Conservation (phyloP, 129 eudicot species). For the Logfia minima region DNA sequence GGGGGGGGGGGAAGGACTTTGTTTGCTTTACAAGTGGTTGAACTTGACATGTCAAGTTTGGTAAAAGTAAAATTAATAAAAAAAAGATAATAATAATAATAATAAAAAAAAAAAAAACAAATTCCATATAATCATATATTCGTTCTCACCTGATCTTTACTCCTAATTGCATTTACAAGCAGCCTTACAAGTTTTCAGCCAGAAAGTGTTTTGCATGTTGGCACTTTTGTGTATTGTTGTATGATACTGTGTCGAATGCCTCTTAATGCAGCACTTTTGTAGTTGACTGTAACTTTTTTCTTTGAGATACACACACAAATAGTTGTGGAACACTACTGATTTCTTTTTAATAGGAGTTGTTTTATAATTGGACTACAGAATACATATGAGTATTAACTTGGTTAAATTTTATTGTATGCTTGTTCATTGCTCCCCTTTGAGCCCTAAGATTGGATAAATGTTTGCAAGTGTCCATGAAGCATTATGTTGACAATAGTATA, state of each 20-base stretch:
- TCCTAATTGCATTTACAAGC: slow-evolving; percentile 1
- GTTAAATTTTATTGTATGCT: background rate
- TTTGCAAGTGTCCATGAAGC: background rate
- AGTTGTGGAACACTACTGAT: background rate
- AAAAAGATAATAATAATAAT: too few species aligned
- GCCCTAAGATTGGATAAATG: slow-evolving; percentile 8
- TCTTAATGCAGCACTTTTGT: slow-evolving; percentile 7
- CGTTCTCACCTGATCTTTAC: background rate
- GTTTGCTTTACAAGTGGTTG: slow-evolving; percentile 13
- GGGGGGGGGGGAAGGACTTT: too few species aligned
- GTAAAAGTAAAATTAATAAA: background rate
- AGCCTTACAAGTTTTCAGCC: background rate
- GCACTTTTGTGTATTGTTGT: background rate
- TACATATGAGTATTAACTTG: background rate
- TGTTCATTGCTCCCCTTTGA: slow-evolving; percentile 15
- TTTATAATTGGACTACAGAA: background rate
- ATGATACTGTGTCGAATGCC: slow-evolving; percentile 7
- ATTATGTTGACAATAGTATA: slow-evolving; percentile 20
- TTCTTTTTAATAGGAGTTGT: background rate
- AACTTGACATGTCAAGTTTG: slow-evolving; percentile 11
- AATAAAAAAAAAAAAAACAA: too few species aligned
- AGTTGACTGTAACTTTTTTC: slow-evolving; percentile 1
- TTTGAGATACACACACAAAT: background rate
- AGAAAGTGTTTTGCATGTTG: slow-evolving; percentile 12
- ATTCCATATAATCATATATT: background rate